phyloP scores from a whole-genome alignment of 345 rosid species.

The Gossypioides kirkii region DNA sequence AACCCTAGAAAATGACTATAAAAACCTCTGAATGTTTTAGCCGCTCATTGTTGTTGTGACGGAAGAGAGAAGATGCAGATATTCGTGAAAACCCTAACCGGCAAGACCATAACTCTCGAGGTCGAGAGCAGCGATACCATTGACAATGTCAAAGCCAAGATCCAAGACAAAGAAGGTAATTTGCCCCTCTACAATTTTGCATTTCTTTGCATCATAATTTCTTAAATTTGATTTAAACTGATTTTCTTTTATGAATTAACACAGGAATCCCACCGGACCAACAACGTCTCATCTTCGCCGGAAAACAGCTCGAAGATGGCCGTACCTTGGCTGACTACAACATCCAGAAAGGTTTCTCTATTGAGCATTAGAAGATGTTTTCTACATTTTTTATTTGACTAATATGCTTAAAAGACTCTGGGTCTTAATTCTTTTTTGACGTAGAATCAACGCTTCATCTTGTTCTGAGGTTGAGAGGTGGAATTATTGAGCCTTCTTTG shows the following conservation, averaged over 20 bases:
- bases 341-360: conserved; percentile 63
- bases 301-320: conserved; percentile 92
- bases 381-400: not conserved
- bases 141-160: conserved; percentile 87
- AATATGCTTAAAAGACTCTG: not conserved
- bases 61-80: conserved; percentile 61
- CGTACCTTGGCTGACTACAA: conserved; percentile 89
- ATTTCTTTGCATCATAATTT: not conserved
- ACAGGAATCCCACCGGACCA: conserved; percentile 92
- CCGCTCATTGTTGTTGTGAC: not conserved
- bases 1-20: conserved; percentile 22
- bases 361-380: not conserved
- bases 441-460: conserved; percentile 81
- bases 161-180: conserved; percentile 87
- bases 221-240: not conserved
- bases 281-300: conserved; percentile 85
- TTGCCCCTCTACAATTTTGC: too few species aligned
- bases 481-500: conserved; percentile 90
- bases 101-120: conserved; percentile 93
- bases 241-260: not conserved
- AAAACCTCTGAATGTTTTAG: not conserved
- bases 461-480: conserved; percentile 82
- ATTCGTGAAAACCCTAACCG: conserved; percentile 86
- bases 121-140: conserved; percentile 89
- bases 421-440: not conserved